These are phyloP conservation scores for Podospora bellae-mahoneyi DNA, from an alignment of 495 filamentous ascomycete species.

Conservation along the genomic window DNA sequence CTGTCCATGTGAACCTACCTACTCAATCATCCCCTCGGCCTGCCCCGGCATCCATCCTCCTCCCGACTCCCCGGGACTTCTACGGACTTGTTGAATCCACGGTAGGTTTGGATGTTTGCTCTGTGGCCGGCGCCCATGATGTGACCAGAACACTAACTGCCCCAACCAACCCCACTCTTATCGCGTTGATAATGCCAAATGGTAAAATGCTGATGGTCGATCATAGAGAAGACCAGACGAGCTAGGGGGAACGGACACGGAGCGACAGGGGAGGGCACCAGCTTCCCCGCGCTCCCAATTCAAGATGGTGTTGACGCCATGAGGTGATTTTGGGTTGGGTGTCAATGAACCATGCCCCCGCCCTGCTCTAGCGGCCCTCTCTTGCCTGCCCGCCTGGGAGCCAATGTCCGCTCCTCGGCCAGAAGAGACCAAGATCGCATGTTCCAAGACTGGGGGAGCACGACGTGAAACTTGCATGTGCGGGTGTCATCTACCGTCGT, in stretches of 20 bases:
- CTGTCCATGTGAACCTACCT: constrained; percentile 2
- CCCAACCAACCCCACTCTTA: constrained; percentile 1
- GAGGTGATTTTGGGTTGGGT: constrained; percentile 15
- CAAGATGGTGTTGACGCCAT: background rate
- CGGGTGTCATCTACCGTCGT: constrained; percentile 3
- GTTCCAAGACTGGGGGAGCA: constrained; percentile 1
- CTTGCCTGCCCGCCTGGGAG: background rate
- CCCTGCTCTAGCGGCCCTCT: background rate
- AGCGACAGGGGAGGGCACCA: background rate
- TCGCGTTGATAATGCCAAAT: constrained; percentile 1
- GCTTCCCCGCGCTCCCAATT: background rate
- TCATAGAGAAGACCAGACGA: background rate
- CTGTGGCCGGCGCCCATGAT: too few relatives aligned
- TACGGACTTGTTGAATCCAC: background rate
- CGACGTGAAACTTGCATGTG: constrained; percentile 3
- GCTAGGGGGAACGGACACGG: background rate
- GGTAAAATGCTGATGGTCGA: background rate
- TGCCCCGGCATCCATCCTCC: background rate
- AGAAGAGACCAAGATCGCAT: constrained; percentile 7
- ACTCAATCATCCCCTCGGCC: too few relatives aligned
- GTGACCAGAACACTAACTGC: too few relatives aligned
- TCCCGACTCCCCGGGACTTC: background rate
- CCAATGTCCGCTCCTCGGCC: constrained; percentile 1
- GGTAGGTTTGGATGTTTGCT: too few relatives aligned
- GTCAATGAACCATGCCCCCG: constrained; percentile 6